Evolutionary conservation across 179 eudicot genomes (phyloP).

Genomic region (Beta lomatogona): DNA sequence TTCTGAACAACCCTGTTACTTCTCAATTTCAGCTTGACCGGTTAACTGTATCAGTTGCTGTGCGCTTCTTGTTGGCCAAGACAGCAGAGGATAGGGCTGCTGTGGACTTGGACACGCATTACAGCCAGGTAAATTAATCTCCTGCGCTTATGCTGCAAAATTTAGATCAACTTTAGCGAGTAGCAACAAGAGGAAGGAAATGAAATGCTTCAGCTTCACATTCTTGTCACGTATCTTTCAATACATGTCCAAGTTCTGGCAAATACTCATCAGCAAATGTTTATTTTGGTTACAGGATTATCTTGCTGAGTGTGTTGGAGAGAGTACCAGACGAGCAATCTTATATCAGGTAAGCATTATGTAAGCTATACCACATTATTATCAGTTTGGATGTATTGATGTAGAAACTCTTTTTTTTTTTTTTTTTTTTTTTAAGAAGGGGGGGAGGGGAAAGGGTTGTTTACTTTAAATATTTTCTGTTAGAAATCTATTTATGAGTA

Average conservation of each 20-base stretch:
- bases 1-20: conserved; percentile 10
- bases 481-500: not conserved
- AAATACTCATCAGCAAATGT: not conserved
- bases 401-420: too few relatives aligned
- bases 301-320: conserved; percentile 77
- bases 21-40: conserved; percentile 65
- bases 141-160: conserved; percentile 22
- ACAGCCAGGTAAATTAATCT: conserved; percentile 57
- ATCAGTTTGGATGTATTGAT: not conserved
- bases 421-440: fast-evolving
- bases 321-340: conserved; percentile 65
- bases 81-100: conserved; percentile 95
- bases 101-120: conserved; percentile 98
- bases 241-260: too few relatives aligned
- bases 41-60: conserved; percentile 67
- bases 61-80: conserved; percentile 86
- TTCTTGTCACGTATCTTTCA: too few relatives aligned
- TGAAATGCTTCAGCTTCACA: too few relatives aligned
- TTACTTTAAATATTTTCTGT: not conserved
- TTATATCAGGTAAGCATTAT: not conserved
- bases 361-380: conserved; percentile 8
- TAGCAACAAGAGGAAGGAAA: not conserved
- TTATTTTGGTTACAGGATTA: conserved; percentile 47
- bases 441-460: too few relatives aligned
- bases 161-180: not conserved